phyloP scores from a whole-genome alignment of 2,329 filamentous ascomycete genomes.

The Botrytis paeoniae region DNA sequence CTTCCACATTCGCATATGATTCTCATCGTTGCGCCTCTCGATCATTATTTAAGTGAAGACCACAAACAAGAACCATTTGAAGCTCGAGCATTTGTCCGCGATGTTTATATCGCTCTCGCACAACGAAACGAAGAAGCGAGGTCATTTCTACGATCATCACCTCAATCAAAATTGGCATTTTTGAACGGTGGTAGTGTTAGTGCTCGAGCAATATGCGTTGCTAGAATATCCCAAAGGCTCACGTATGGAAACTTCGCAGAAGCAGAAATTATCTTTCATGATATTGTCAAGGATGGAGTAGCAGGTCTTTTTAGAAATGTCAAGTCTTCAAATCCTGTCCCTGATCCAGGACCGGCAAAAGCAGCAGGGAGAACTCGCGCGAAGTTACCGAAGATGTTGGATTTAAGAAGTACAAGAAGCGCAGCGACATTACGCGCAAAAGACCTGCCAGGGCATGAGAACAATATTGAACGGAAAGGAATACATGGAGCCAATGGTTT shows the following conservation, averaged over 20 bases:
- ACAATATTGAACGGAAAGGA: background rate
- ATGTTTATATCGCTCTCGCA: conserved; percentile 50
- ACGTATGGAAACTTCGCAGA: conserved; percentile 48
- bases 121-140: conserved; percentile 49
- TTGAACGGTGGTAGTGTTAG: conserved; percentile 57
- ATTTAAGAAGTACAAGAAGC: conserved; percentile 9
- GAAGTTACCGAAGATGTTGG: background rate
- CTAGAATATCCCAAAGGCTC: conserved; percentile 51
- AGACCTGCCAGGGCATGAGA: background rate
- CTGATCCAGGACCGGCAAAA: background rate
- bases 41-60: conserved; percentile 27
- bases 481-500: background rate
- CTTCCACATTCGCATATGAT: conserved; percentile 58
- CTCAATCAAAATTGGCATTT: conserved; percentile 52
- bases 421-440: background rate
- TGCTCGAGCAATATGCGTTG: conserved; percentile 54
- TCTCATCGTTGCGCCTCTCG: conserved; percentile 49
- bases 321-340: background rate
- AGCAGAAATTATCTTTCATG: conserved; percentile 51
- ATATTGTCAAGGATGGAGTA: conserved; percentile 50
- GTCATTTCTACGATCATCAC: conserved; percentile 50
- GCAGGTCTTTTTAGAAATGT: conserved; percentile 37
- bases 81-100: conserved; percentile 44
- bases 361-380: background rate
- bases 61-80: conserved; percentile 40